Conservation (phyloP, 495 filamentous ascomycete species). For the Penicillium lagena region DNA sequence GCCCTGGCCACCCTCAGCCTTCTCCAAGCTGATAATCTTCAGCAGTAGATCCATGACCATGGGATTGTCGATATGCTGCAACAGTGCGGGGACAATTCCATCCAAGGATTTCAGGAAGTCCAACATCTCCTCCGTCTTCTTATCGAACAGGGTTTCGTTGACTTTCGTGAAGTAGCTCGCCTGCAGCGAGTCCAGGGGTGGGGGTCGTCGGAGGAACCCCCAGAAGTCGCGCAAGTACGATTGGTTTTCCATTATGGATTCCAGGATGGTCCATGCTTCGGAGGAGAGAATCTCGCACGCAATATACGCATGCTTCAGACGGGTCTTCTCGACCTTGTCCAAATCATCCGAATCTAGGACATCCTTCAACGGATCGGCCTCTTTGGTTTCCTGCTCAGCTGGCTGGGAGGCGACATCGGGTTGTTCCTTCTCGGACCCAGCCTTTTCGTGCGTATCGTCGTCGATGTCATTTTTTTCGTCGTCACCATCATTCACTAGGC, state of each 20-base stretch:
- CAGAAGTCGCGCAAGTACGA: constrained; percentile 76
- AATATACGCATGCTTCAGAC: constrained; percentile 85
- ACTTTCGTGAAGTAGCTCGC: constrained; percentile 98
- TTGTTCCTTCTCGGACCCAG: constrained; percentile 29
- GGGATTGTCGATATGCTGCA: constrained; percentile 93
- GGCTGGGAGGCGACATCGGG: constrained; percentile 25
- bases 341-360: constrained; percentile 51
- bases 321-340: constrained; percentile 76
- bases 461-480: constrained; percentile 39
- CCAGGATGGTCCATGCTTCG: constrained; percentile 92
- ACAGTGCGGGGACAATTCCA: constrained; percentile 72
- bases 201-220: constrained; percentile 72
- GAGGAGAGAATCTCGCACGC: constrained; percentile 91
- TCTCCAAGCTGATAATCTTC: constrained; percentile 96
- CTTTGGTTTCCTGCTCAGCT: constrained; percentile 7
- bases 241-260: constrained; percentile 82
- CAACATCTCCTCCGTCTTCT: constrained; percentile 96
- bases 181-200: constrained; percentile 84
- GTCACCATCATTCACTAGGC: constrained; percentile 57
- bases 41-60: constrained; percentile 98
- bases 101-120: constrained; percentile 77
- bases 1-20: constrained; percentile 82
- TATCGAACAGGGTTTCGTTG: constrained; percentile 91
- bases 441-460: constrained; percentile 31
- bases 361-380: constrained; percentile 39